Evolutionary conservation across 2,329 filamentous ascomycete species (phyloP).

Genomic region (Fonsecaea monophora): DNA sequence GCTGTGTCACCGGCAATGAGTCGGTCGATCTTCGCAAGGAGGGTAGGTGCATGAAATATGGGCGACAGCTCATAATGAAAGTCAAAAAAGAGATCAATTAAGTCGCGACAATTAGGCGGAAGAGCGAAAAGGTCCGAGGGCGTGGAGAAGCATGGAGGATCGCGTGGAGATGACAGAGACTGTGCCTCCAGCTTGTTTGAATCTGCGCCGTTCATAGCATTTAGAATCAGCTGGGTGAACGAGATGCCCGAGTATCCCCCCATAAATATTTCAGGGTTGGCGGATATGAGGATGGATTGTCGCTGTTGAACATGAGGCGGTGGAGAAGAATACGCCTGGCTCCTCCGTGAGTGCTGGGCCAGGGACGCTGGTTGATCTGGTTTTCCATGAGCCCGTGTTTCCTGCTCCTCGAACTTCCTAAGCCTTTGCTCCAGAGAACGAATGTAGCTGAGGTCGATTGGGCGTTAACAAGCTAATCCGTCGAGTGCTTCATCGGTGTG

Average conservation of each 20-base stretch:
- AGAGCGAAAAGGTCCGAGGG: not conserved
- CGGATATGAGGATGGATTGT: not conserved
- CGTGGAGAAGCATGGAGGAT: not conserved
- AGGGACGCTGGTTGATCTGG: not conserved
- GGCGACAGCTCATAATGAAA: constrained; percentile 2
- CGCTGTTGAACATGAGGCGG: not conserved
- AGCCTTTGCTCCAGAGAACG: constrained; percentile 1
- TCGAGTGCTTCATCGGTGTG: not conserved
- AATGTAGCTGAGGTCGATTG: not conserved
- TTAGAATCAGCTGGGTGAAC: constrained; percentile 3
- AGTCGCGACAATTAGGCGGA: not conserved
- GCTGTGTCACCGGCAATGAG: not conserved
- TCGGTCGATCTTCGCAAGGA: not conserved
- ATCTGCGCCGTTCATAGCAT: constrained; percentile 1
- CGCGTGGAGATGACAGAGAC: constrained; percentile 1
- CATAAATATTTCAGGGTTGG: constrained; percentile 1
- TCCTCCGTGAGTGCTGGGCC: not conserved
- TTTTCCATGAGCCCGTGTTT: not conserved
- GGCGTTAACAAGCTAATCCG: not conserved
- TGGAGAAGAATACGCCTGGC: not conserved
- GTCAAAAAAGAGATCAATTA: not conserved
- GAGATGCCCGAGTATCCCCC: not conserved
- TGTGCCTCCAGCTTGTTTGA: constrained; percentile 1
- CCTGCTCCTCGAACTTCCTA: not conserved
- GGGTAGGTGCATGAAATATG: constrained; percentile 2